Evolutionary conservation across 2,329 filamentous ascomycete species (phyloP), one percentile per base, ranked within the genome.

Genomic region (Colletotrichum eleusines): DNA sequence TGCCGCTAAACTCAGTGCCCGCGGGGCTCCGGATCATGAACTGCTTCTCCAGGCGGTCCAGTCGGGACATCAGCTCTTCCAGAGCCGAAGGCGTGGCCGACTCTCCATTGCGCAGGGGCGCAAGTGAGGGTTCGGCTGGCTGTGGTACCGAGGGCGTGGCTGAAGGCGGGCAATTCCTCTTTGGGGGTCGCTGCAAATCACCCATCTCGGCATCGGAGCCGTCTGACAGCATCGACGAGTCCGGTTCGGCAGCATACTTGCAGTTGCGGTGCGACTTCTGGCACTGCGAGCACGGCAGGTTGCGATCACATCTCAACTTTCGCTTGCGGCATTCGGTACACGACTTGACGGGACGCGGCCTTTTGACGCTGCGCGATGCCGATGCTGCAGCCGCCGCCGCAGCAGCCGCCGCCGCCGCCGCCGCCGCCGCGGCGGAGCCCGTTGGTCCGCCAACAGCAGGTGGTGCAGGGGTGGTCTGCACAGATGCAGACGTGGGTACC

Each of bases 241-340:
- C 84, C 40, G 85, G 82, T 66, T 86, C 84, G 26, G 85, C 81
- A 31, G 85, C 81, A 74, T 89, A 89, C 73, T 81, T 85, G 79
- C 87, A 89, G 48, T 78, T 75, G 44, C 87, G 85, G 73, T 82
- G 84, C n/a, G 86, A 86, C 76, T 87, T 88, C 61, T 87, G 85
- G 75, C 88, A 90, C 76, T 89, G 87, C 7, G 85, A 86, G 74
- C 88, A 90, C 5, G 87, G 86, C 53, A 82, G 81, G n/a, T 84
- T 80, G 54, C 88, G 83, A 76, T 89, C 87, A 77, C 88, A 90
- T 69, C 84, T 82, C 6, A 88, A 78, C 76, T 88, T 89, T 74
- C 88, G 83, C 76, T 88, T 88, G 65, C 88, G 83, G 74, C 88
- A 88, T 74, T 87, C 85, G 68, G 84, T 85, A 76, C 86, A 88